Conservation (phyloP, 768 basidiomycete genomes). For the Leccinellum albellum region DNA sequence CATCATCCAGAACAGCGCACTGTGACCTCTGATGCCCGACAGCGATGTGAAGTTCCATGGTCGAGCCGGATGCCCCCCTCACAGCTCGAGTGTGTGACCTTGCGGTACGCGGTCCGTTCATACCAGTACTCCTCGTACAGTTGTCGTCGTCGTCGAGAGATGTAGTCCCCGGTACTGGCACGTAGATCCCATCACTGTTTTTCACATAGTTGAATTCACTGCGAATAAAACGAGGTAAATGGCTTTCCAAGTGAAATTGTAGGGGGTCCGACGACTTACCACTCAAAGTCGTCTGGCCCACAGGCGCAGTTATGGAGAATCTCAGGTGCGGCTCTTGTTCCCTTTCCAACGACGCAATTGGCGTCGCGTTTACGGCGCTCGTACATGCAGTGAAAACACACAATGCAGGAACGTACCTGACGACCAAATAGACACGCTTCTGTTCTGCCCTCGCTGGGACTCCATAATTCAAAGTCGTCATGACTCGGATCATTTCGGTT, state of each 20-base stretch:
- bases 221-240: background rate
- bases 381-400: slow-evolving; percentile 42
- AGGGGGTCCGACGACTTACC: slow-evolving; percentile 51
- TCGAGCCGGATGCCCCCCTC: slow-evolving; percentile 78
- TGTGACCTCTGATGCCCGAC: slow-evolving; percentile 68
- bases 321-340: slow-evolving; percentile 47
- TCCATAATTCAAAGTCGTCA: slow-evolving; percentile 97
- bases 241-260: background rate
- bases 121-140: slow-evolving; percentile 80
- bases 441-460: slow-evolving; percentile 82
- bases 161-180: slow-evolving; percentile 64
- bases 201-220: slow-evolving; percentile 93
- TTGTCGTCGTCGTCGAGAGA: slow-evolving; percentile 58
- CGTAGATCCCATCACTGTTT: slow-evolving; percentile 67
- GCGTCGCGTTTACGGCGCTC: slow-evolving; percentile 78
- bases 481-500: slow-evolving; percentile 68
- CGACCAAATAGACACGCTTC: slow-evolving; percentile 91
- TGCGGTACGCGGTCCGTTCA: slow-evolving; percentile 87
- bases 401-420: slow-evolving; percentile 47
- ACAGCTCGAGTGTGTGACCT: slow-evolving; percentile 87
- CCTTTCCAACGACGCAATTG: slow-evolving; percentile 82
- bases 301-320: slow-evolving; percentile 75
- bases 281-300: slow-evolving; percentile 80
- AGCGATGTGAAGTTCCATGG: slow-evolving; percentile 66
- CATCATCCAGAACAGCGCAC: slow-evolving; percentile 81